Percentiles rank a stretch among this genome's conserved stretches.
These are phyloP conservation scores for Mycena belliarum DNA, from an alignment of 768 basidiomycete genomes.

Conservation along the genomic window DNA sequence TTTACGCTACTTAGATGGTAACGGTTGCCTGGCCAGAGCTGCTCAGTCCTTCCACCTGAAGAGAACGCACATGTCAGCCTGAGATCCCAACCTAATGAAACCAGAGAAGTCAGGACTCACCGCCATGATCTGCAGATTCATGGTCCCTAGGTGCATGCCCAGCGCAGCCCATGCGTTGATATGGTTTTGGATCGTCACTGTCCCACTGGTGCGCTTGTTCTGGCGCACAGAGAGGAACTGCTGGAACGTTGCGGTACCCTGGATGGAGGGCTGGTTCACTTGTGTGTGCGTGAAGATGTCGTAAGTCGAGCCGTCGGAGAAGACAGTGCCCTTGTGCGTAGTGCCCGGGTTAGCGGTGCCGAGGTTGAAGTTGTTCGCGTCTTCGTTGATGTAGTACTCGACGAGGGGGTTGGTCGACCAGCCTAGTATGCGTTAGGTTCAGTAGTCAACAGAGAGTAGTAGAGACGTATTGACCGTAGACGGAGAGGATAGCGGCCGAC, in stretches of 20 bases:
- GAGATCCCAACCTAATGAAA: not conserved
- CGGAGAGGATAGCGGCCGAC: slow-evolving; percentile 18
- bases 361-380: slow-evolving; percentile 11
- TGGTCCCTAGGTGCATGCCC: slow-evolving; percentile 12
- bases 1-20: no score
- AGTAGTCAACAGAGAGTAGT: not conserved
- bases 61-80: not conserved
- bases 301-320: slow-evolving; percentile 15
- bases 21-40: slow-evolving; percentile 3
- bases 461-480: slow-evolving; percentile 13
- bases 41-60: slow-evolving; percentile 3
- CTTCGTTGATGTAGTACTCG: slow-evolving; percentile 21
- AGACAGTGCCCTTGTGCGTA: slow-evolving; percentile 13
- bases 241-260: slow-evolving; percentile 17
- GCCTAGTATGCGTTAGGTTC: slow-evolving; percentile 9
- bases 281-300: slow-evolving; percentile 13
- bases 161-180: slow-evolving; percentile 18
- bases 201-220: slow-evolving; percentile 10
- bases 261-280: slow-evolving; percentile 20
- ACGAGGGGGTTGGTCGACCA: slow-evolving; percentile 25
- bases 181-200: slow-evolving; percentile 15
- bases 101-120: not conserved
- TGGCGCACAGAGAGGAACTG: slow-evolving; percentile 20
- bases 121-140: slow-evolving; percentile 16
- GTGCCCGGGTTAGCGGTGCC: slow-evolving; percentile 8